Evolutionary conservation across 768 basidiomycete genomes (phyloP), one percentile per base, ranked within the genome.

Genomic region (Suillus plorans): DNA sequence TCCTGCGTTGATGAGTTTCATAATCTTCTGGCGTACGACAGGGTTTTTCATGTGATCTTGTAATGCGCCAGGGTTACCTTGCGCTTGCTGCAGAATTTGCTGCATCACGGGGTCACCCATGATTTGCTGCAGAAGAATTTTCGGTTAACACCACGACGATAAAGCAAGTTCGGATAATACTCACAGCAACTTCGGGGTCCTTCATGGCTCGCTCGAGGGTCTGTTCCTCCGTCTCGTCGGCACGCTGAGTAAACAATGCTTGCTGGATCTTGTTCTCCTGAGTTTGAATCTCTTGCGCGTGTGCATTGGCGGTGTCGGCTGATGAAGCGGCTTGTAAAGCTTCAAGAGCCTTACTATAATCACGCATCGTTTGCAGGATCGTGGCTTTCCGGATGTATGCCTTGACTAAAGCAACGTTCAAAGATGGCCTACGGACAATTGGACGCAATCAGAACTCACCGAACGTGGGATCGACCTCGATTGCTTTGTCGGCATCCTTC

Each of bases 1-100:
- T 64, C 96, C 97, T 36, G 95, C 95, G 64, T 93, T 92, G 71
- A 97, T 82, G 57, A 98, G 82, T 79, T 96, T 96, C 81, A 88
- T 84, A 67, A 97, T 92, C 82, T 96, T 97, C 63, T 82, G 76
- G 49, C 85, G 85, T 39, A 96, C 88, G 41, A 82, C 76, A 9
- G 94, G 90, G 72, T 96, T 97, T 86, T 95, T 94, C 90, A 99
- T 91, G 79, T 99, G 97, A 70, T 97, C 94, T 76, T 93, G 91
- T 64, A 99, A 80, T 28, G 96, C 93, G 53, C 85, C 81, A 7
- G 97, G 97, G 77, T 98, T 89, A 59, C 79, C 71, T 79, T 99
- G 97, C 8, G 95, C 94, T 79, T 99, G 96, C 75, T 96, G 92
- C 71, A 99, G 76, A 69, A 99, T 97, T 64, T 88, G 87, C 78